Evolutionary conservation across 768 basidiomycete genomes (phyloP), one percentile per base, ranked within the genome.

Genomic region (Lentinus tigrinus): DNA sequence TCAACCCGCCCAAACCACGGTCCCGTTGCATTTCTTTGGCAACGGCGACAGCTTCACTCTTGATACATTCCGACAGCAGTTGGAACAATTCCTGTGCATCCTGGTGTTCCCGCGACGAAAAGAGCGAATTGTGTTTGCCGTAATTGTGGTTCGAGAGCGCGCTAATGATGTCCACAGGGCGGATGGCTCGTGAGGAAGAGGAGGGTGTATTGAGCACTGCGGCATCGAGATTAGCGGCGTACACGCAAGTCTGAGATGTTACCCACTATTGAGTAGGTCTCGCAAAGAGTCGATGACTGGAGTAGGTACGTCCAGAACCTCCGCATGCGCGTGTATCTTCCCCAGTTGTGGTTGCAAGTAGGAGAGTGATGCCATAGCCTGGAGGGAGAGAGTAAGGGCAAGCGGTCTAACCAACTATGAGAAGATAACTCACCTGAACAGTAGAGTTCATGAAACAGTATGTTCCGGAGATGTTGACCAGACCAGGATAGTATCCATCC

Each of bases 1-100:
- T 75, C 13, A 88, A 68, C 10, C 77, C 87, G 21, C 85, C 87
- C 16, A 94, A 74, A 7, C 93, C 91, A 47, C 85, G 80, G 67
- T 93, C 87, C 40, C 85, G 78, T 43, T 78, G 75, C 2, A 83
- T 82, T 69, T 95, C 93, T 44, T 79, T 81, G 54, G 88, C 85
- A 1, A 97, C 82, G 2, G 87, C 81, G 2, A 75, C 69, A n/a
- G 86, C 79, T 70, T 98, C 96, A 60, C 87, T 88, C 73, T 93
- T 93, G 64, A 98, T 80, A 52, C 87, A 90, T 70, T 95, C 94
- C 1, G 94, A 89, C 9, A 98, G 77, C 31, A 98, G 85, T 65
- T 96, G 89, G 75, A 97, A 98, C n/a, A 98, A 81, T 69, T 98
- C 96, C 68, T 98, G 96, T 4, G 96, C 96, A 70, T 98, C 96